A percentile compares a stretch with the other conserved stretches of the same genome.
phyloP scores from a whole-genome alignment of 192 early-diverging fungal species.

The Coemansia sp. region DNA sequence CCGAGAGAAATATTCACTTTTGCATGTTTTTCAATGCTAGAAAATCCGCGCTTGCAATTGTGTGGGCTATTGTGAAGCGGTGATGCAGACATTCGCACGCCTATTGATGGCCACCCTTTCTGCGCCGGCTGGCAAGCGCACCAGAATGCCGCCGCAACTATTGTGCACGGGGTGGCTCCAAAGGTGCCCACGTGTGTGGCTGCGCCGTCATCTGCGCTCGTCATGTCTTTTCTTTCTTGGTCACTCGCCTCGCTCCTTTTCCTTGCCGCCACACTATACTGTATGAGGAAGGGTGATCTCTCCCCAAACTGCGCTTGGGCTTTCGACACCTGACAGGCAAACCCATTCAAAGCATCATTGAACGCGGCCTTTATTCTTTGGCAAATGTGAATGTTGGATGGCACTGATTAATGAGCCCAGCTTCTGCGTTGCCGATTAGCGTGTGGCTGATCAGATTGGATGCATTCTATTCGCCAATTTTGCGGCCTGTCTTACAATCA shows the following conservation, averaged over 20 bases:
- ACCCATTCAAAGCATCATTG: background rate
- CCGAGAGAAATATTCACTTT: background rate
- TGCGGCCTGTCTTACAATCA: background rate
- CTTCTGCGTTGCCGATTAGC: background rate
- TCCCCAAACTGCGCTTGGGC: constrained; percentile 1
- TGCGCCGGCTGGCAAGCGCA: background rate
- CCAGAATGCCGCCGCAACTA: background rate
- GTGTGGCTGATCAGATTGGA: constrained; percentile 8
- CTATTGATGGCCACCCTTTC: background rate
- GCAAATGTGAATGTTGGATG: constrained; percentile 19
- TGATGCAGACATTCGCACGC: background rate
- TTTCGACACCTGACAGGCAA: background rate
- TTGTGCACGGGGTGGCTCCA: constrained; percentile 3
- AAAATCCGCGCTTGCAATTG: constrained; percentile 6
- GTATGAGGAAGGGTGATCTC: background rate
- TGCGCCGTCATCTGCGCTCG: constrained; percentile 7
- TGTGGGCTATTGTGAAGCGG: constrained; percentile 5
- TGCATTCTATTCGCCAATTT: background rate
- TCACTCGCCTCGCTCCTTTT: background rate
- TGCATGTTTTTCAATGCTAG: constrained; percentile 1
- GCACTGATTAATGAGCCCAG: constrained; percentile 5
- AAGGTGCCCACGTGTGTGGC: constrained; percentile 3
- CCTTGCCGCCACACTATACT: background rate
- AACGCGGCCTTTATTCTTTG: background rate
- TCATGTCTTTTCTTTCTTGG: background rate